Base-by-base conservation (phyloP, 2,329 filamentous ascomycete genomes). In the Malbranchea zuffiana region DNA sequence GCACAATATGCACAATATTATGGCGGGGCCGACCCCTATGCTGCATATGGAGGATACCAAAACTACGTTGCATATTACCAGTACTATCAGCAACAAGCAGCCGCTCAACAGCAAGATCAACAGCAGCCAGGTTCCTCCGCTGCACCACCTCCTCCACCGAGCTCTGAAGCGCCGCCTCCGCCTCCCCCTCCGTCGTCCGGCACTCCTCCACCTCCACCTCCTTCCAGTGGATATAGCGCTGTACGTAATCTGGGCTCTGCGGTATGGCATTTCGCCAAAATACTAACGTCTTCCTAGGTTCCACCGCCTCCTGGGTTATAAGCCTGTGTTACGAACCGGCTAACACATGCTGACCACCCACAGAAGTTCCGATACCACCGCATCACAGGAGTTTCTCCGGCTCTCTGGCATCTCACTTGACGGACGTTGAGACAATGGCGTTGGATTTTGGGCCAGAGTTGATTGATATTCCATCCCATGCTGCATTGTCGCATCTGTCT, bases 1-100 rank as follows among this genome's bases (percentile, higher is more conserved):
- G 76, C 80, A 12, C 82, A 88, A 53, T 92, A 92, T 56, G 80
- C 82, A 2, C 80, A 86, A 56, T 88, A 87, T 44, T 29, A 25
- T 3, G 64, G 62, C 30, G 68, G 69, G 37, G 67, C 73, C 44
- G 85, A 95, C 52, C 88, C 87, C 0, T 95, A 95, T 57, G 85
- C 85, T 27, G 78, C 82, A 6, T 95, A 90, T 50, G 88, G 88
- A 44, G 88, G 88, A 37, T 95, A 90, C 60, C 74, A 79, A 49
- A 82, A 80, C 64, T 83, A 71, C 43, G 55, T 70, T 31, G 65
- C 67, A 19, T 70, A 71, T 50, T 71, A 68, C 45, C 78, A 82
- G 49, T 79, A 82, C 60, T 85, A 85, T 49, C 77, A 83, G 53
- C 78, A 83, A 50, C 81, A 81, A 10, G 71, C 74, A 49, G 66